These are phyloP conservation scores for Tricholoma sp. DNA, from an alignment of 768 basidiomycete genomes.

Conservation along the genomic window DNA sequence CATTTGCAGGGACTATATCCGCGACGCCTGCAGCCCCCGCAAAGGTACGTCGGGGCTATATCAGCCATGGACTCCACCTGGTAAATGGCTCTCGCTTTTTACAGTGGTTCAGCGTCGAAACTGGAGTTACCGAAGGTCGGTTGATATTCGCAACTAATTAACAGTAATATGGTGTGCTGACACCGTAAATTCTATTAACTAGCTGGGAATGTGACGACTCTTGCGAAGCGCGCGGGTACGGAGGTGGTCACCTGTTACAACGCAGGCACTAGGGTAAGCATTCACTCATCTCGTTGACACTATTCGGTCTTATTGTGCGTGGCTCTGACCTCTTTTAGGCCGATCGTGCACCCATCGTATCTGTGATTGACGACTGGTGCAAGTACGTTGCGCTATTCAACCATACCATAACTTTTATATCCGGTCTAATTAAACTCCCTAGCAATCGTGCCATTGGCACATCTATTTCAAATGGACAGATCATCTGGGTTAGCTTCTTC, in stretches of 20 bases:
- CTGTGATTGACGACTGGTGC: constrained; percentile 8
- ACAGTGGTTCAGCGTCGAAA: constrained; percentile 6
- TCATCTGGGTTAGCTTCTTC: constrained; percentile 6
- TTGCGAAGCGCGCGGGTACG: constrained; percentile 3
- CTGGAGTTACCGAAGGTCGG: constrained; percentile 3
- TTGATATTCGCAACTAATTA: neutral
- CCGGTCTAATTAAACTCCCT: neutral
- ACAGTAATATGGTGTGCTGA: no score
- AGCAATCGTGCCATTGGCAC: constrained; percentile 6
- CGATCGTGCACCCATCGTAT: constrained; percentile 6
- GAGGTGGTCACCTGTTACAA: constrained; percentile 8
- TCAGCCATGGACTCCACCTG: neutral
- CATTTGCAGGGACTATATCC: neutral
- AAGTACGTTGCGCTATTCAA: constrained; percentile 2
- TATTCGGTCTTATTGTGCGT: neutral
- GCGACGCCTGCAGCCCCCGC: neutral
- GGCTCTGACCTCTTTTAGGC: neutral
- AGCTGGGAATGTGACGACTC: constrained; percentile 1
- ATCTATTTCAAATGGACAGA: constrained; percentile 1
- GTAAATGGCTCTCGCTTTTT: neutral
- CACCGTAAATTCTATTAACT: no score
- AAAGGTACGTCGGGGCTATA: neutral
- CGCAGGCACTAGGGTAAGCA: neutral
- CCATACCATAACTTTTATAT: constrained; percentile 1
- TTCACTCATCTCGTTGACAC: neutral